A percentile compares a stretch with the other conserved stretches of the same genome.
phyloP scores from a whole-genome alignment of 306 rosid genomes.

The Cicer bijugum region DNA sequence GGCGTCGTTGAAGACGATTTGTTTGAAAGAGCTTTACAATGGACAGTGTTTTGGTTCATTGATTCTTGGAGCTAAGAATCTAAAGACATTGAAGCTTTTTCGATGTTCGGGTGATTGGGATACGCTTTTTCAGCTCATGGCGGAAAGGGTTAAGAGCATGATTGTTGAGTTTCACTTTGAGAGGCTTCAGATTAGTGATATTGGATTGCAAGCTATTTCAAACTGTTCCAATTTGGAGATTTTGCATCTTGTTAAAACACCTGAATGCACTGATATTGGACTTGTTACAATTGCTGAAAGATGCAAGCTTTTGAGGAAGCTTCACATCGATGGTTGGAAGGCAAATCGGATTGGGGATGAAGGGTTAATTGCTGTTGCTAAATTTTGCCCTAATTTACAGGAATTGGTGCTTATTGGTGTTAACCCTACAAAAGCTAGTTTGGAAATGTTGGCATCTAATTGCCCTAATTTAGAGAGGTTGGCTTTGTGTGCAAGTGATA shows the following conservation, averaged over 20 bases:
- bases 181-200: conserved; percentile 82
- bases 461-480: conserved; percentile 85
- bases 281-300: conserved; percentile 72
- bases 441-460: conserved; percentile 80
- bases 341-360: conserved; percentile 88
- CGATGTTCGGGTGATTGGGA: conserved; percentile 98
- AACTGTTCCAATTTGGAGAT: conserved; percentile 77
- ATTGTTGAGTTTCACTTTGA: conserved; percentile 89
- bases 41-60: conserved; percentile 94
- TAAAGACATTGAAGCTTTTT: conserved; percentile 82
- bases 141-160: conserved; percentile 52
- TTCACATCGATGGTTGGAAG: conserved; percentile 96
- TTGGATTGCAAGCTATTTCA: conserved; percentile 76
- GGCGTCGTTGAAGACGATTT: conserved; percentile 64
- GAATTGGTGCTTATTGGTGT: conserved; percentile 91
- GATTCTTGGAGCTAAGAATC: conserved; percentile 75
- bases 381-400: conserved; percentile 76
- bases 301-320: conserved; percentile 85
- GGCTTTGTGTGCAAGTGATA: conserved; percentile 92
- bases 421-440: conserved; percentile 80
- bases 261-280: conserved; percentile 85
- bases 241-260: conserved; percentile 89
- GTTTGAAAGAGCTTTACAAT: conserved; percentile 85
- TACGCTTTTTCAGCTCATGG: conserved; percentile 59
- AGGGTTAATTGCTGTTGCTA: conserved; percentile 81